A percentile compares a stretch with the other conserved stretches of the same genome.
phyloP scores from a whole-genome alignment of 495 filamentous ascomycete genomes.

The Sordaria brevicollis region DNA sequence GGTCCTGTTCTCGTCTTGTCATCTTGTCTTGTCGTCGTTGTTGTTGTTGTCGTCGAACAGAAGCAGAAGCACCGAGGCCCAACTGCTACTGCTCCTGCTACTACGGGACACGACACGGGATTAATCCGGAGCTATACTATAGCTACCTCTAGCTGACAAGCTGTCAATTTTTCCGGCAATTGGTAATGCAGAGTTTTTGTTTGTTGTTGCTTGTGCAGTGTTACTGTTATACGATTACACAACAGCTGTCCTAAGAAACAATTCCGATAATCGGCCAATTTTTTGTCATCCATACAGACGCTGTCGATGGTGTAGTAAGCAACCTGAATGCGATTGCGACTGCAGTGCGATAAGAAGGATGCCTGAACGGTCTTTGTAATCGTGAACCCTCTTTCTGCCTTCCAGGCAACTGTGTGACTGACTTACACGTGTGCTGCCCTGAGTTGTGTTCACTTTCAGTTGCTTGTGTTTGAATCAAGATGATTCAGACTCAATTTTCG shows the following conservation, averaged over 20 bases:
- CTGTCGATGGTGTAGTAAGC: not conserved
- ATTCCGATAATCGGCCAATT: not conserved
- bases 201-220: not conserved
- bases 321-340: too few relatives aligned
- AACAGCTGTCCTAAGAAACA: not conserved
- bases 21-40: not conserved
- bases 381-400: not conserved
- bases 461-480: not conserved
- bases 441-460: not conserved
- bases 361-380: not conserved
- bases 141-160: not conserved
- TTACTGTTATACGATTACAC: not conserved
- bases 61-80: not conserved
- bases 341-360: not conserved
- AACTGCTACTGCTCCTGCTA: not conserved
- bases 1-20: too few relatives aligned
- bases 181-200: not conserved
- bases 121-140: not conserved
- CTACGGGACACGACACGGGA: too few relatives aligned
- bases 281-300: not conserved
- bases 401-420: not conserved
- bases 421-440: not conserved
- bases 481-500: not conserved
- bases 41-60: not conserved
- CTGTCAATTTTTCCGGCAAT: not conserved